phyloP scores from a whole-genome alignment of 139 green algal genomes.

The Volvox reticuliferus region DNA sequence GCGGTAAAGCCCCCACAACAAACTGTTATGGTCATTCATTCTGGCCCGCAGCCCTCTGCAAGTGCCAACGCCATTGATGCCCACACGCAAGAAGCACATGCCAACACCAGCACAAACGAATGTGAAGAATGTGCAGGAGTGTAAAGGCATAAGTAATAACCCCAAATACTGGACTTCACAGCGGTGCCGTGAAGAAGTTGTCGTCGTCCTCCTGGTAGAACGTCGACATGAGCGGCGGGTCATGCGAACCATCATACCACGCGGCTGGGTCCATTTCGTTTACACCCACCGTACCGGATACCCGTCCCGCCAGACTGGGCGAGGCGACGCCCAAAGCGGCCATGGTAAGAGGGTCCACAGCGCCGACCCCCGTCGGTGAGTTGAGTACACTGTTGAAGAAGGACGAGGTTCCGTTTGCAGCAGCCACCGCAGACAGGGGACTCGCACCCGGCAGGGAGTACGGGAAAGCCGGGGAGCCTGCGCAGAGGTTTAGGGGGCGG shows the following conservation, averaged over 20 bases:
- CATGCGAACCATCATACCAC: slow-evolving; percentile 9
- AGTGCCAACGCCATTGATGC: too few relatives aligned
- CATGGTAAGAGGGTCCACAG: slow-evolving; percentile 3
- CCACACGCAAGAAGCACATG: too few relatives aligned
- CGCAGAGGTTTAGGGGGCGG: neutral
- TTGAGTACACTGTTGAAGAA: slow-evolving; percentile 14
- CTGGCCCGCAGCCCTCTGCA: too few relatives aligned
- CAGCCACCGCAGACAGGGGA: slow-evolving; percentile 1
- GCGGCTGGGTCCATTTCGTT: neutral
- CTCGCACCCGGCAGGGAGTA: neutral
- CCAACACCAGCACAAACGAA: too few relatives aligned
- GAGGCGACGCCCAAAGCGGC: neutral
- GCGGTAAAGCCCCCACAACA: too few relatives aligned
- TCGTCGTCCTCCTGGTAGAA: neutral
- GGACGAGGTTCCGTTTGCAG: neutral
- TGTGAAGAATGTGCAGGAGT: neutral
- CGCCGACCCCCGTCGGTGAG: neutral
- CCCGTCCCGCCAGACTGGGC: neutral
- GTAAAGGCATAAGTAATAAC: neutral
- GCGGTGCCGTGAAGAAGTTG: slow-evolving; percentile 7
- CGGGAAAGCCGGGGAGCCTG: neutral
- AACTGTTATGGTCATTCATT: too few relatives aligned
- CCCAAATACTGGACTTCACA: neutral
- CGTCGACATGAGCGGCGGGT: slow-evolving; percentile 1
- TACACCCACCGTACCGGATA: neutral